These are phyloP conservation scores for Xanthoconium purpureum DNA, from an alignment of 768 basidiomycete genomes.

Conservation along the genomic window DNA sequence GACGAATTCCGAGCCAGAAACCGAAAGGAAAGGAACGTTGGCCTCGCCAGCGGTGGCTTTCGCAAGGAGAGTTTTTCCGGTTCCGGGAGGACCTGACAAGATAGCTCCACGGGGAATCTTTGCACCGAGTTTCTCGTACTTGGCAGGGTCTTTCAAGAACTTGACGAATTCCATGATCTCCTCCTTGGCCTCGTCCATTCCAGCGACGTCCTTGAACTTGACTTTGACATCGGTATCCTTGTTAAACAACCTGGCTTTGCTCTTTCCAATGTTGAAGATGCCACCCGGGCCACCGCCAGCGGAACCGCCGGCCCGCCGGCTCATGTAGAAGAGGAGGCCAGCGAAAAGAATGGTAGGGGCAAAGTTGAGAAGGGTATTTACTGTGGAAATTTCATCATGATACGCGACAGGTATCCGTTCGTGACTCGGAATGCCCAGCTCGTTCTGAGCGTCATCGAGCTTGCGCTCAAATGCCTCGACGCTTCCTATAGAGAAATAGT, in stretches of 20 bases:
- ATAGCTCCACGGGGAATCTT: slow-evolving; percentile 97
- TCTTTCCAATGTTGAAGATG: slow-evolving; percentile 97
- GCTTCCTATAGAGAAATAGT: slow-evolving; percentile 96
- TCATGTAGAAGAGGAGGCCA: slow-evolving; percentile 88
- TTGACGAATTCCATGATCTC: slow-evolving; percentile 99
- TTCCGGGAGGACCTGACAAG: slow-evolving; percentile 93
- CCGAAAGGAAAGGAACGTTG: slow-evolving; percentile 95
- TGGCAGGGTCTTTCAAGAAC: slow-evolving; percentile 92
- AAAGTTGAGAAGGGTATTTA: slow-evolving; percentile 81
- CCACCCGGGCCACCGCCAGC: slow-evolving; percentile 72
- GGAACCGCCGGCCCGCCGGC: slow-evolving; percentile 61
- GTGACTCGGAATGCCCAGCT: slow-evolving; percentile 86
- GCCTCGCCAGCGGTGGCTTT: slow-evolving; percentile 99
- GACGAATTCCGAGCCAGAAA: slow-evolving; percentile 98
- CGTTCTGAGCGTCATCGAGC: slow-evolving; percentile 88
- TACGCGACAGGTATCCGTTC: slow-evolving; percentile 98
- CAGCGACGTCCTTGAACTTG: slow-evolving; percentile 95
- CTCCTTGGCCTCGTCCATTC: slow-evolving; percentile 99
- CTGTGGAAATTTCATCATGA: slow-evolving; percentile 87
- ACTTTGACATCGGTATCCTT: slow-evolving; percentile 92
- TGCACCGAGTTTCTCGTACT: slow-evolving; percentile 94
- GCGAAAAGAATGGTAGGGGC: slow-evolving; percentile 93
- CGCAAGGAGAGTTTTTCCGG: slow-evolving; percentile 95
- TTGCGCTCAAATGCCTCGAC: slow-evolving; percentile 96
- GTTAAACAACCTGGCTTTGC: slow-evolving; percentile 91